Conservation (phyloP, 768 basidiomycete genomes). For the Plicaturopsis crispa region DNA sequence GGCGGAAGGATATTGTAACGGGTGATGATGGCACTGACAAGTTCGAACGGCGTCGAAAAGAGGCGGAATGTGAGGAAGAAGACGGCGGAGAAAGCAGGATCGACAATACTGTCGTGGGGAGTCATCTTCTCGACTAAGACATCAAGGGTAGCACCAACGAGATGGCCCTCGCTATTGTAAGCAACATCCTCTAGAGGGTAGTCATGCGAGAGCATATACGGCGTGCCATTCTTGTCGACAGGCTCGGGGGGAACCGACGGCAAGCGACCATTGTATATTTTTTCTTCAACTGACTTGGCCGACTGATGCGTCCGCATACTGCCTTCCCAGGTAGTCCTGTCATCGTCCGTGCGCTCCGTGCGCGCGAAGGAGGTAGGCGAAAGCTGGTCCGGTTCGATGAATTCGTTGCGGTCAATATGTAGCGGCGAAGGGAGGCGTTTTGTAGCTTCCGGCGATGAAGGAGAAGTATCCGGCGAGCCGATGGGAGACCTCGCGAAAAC, state of each 20-base stretch:
- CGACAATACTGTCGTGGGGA: conserved; percentile 86
- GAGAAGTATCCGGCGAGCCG: conserved; percentile 39
- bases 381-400: conserved; percentile 33
- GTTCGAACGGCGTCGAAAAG: conserved; percentile 71
- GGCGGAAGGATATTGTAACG: conserved; percentile 82
- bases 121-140: conserved; percentile 97
- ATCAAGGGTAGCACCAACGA: conserved; percentile 84
- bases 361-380: conserved; percentile 41
- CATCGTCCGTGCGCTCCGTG: conserved; percentile 41
- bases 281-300: conserved; percentile 38
- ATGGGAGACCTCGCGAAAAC: too few relatives aligned
- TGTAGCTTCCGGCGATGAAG: conserved; percentile 41
- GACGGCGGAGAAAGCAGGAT: conserved; percentile 77
- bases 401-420: conserved; percentile 16
- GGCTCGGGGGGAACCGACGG: conserved; percentile 37
- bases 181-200: conserved; percentile 79
- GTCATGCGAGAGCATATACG: conserved; percentile 65
- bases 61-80: conserved; percentile 96
- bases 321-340: conserved; percentile 56
- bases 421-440: conserved; percentile 22
- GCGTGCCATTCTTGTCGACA: conserved; percentile 34
- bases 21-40: conserved; percentile 68
- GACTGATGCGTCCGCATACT: conserved; percentile 26
- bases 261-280: conserved; percentile 44
- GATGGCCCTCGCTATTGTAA: conserved; percentile 83